phyloP scores from a whole-genome alignment of 2,329 filamentous ascomycete genomes.

The Trichoderma arundinaceum region DNA sequence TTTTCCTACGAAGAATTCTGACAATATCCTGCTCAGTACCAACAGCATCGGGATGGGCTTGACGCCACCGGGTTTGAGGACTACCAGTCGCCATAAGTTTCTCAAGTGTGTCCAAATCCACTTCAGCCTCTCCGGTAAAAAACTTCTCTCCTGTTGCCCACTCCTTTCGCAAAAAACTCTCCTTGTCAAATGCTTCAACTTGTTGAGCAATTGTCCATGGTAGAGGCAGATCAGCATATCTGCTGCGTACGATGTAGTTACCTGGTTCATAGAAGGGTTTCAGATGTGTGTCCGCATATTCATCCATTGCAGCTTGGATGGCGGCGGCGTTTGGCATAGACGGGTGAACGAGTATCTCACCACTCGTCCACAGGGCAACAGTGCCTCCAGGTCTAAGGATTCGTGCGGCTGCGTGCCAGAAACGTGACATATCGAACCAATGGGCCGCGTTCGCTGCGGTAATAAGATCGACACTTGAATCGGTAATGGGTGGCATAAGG shows the following conservation, averaged over 20 bases:
- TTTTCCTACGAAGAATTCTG: constrained; percentile 38
- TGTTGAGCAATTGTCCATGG: constrained; percentile 54
- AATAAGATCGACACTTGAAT: no score
- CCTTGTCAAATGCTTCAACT: constrained; percentile 48
- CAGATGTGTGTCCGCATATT: constrained; percentile 43
- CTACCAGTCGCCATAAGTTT: constrained; percentile 47
- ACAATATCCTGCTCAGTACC: constrained; percentile 50
- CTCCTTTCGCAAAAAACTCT: constrained; percentile 48
- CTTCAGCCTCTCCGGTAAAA: no score
- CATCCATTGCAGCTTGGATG: no score
- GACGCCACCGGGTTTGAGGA: constrained; percentile 51
- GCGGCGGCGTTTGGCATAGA: no score
- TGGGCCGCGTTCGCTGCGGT: constrained; percentile 56
- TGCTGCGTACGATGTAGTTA: constrained; percentile 48
- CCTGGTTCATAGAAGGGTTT: constrained; percentile 40
- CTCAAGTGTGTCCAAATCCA: constrained; percentile 35
- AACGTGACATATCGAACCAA: constrained; percentile 61
- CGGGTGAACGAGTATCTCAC: constrained; percentile 28
- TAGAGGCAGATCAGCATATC: constrained; percentile 52
- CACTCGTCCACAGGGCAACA: constrained; percentile 57
- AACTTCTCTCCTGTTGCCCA: constrained; percentile 49
- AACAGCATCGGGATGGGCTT: constrained; percentile 49
- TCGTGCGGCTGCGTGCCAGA: constrained; percentile 55
- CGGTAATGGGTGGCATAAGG: no score
- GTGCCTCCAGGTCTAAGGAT: constrained; percentile 59